Evolutionary conservation across 116 monocot genomes (phyloP), one percentile per base, ranked within the genome.

Genomic region (Cymodocea nodosa): DNA sequence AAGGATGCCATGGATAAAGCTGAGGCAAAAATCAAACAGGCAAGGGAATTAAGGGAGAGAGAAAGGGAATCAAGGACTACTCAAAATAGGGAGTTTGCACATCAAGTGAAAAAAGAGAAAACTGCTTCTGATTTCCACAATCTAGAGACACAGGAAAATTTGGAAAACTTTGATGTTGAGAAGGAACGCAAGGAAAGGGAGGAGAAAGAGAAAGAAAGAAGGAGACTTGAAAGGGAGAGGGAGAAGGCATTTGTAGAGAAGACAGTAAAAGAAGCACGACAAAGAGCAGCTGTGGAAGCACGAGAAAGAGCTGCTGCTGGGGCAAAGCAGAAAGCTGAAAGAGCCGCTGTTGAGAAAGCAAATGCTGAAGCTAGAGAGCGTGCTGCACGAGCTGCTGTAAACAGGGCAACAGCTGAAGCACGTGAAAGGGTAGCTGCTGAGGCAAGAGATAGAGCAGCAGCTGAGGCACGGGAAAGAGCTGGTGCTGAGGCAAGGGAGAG

Each of bases 1-100:
- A 91, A 81, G 68, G 90, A 84, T 50, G 91, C 88, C 15, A 79
- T 91, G 84, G 84, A 85, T 63, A 85, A 71, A 75, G 97, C 97
- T 24, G 88, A 91, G 67, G 85, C 85, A 60, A 91, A 84, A 61
- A 86, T 97, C 52, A 91, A 78, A 71, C 88, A 97, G 70, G 97
- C 97, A 13, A 90, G 78, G 78, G 88, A 82, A 62, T 85, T 83
- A 24, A 87, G 90, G 48, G 90, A 85, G 53, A 87, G 78, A 70
- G 83, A 89, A 75, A 71, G 75, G 2, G 92, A 85, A 78, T 57
- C 72, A 65, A 90, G 71, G 75, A 69, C 73, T 62, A 20, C 50
- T 50, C 85, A 60, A 66, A 80, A 35, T 58, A 77, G 71, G 67
- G 92, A 98, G 13, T 64, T 44, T 66, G 37, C 20, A 56, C 74